Base-by-base conservation (phyloP, 345 rosid species). In the Anacardium occidentale region DNA sequence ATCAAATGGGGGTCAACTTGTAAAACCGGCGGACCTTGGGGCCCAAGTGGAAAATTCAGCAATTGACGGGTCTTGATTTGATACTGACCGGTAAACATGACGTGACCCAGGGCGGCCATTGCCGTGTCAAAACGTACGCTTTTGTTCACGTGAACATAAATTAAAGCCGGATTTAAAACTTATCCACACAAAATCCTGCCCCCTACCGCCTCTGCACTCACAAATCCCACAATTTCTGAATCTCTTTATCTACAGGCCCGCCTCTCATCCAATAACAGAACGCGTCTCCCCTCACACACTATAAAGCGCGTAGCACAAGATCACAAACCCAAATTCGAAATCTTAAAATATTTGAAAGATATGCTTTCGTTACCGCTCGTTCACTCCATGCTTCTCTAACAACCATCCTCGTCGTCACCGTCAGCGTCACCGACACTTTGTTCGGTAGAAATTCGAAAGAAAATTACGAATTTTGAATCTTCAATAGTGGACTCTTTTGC, bases 351-450 rank as follows among this genome's bases (percentile, higher is more conserved):
- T 60, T 61, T 24, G 22, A 7, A n/a, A n/a, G 22, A 50, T 29
- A 0, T 32, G 24, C 53, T 47, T 11, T n/a, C 44, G 72, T 55
- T 37, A 37, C 69, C 8, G 22, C n/a, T 2, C 22, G 53, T 69
- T 42, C 24, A 25, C 44, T 59, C 10, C 53, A 25, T n/a, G 26
- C 22, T 42, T 59, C 29, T 34, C 3, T 0, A n/a, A 25, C 34
- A n/a, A n/a, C 61, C 69, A 61, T 26, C 76, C 22, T 48, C 77
- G 64, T 81, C 83, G 32, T 29, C 3, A 1, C 32, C 32, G 77
- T 64, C 81, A 66, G 42, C 40, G 25, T 4, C 10, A 13, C 18
- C 12, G 0, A 11, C 32, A 25, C 14, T 7, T 47, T 51, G 44
- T 63, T 70, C 56, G 78, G 63, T 34, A 63, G 77, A 67, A 74